Percentiles rank a stretch among this genome's conserved stretches.
Conservation (phyloP, 345 rosid genomes). For the Punica granatum region DNA sequence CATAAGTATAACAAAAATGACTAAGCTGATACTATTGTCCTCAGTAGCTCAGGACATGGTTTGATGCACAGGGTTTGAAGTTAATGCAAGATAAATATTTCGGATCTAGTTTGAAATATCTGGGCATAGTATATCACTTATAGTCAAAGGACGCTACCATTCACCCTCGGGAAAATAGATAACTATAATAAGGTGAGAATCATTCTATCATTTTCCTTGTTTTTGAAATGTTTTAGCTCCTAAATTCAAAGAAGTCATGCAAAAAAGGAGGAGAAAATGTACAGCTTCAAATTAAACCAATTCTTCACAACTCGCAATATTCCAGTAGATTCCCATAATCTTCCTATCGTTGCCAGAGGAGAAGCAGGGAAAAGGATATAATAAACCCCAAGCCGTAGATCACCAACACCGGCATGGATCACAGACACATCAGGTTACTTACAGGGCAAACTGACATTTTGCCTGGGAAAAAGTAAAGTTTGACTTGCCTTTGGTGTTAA, state of each 20-base stretch:
- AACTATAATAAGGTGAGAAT: neutral
- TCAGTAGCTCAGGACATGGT: neutral
- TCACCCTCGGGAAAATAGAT: neutral
- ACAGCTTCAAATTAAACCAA: neutral
- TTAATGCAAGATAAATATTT: neutral
- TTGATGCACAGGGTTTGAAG: neutral
- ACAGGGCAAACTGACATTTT: neutral
- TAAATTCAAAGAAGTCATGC: neutral
- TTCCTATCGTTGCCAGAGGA: neutral
- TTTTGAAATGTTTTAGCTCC: neutral
- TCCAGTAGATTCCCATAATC: neutral
- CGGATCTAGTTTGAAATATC: neutral
- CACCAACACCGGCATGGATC: neutral
- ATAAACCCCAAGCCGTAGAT: neutral
- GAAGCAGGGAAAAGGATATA: neutral
- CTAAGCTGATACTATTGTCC: neutral
- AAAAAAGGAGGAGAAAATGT: neutral
- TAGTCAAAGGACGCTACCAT: neutral
- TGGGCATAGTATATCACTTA: neutral
- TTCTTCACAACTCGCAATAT: neutral
- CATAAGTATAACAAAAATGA: neutral
- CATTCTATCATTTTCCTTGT: neutral
- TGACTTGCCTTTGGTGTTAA: constrained; percentile 44
- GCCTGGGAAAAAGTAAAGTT: neutral
- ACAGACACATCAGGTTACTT: neutral